Conservation (phyloP, 768 basidiomycete species). For the Chlorophyllum brunneum region DNA sequence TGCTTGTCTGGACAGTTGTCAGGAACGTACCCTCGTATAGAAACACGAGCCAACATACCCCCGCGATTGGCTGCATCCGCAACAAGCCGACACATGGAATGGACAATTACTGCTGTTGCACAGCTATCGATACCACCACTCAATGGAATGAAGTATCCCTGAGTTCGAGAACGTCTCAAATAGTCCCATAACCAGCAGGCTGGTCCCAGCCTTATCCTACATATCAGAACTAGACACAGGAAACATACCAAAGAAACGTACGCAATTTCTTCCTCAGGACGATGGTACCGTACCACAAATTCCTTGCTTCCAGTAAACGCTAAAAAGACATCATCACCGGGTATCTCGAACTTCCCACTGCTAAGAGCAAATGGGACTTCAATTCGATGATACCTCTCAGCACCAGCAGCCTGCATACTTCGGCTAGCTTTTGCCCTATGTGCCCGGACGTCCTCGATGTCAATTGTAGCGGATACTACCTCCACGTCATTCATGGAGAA, state of each 20-base stretch:
- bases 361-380: constrained; percentile 80
- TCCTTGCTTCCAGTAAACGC: constrained; percentile 33
- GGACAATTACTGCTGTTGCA: constrained; percentile 93
- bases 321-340: constrained; percentile 45
- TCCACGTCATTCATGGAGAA: constrained; percentile 96
- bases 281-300: constrained; percentile 67
- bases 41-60: constrained; percentile 41
- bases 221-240: background rate
- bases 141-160: constrained; percentile 93
- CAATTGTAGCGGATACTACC: constrained; percentile 92
- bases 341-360: constrained; percentile 63
- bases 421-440: constrained; percentile 83
- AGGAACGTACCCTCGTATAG: background rate
- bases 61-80: constrained; percentile 69
- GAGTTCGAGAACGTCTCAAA: constrained; percentile 85
- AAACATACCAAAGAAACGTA: constrained; percentile 37
- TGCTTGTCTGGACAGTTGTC: constrained; percentile 52
- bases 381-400: constrained; percentile 76
- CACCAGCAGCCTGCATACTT: constrained; percentile 81
- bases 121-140: constrained; percentile 98
- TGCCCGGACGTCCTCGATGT: constrained; percentile 94
- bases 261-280: constrained; percentile 97
- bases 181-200: constrained; percentile 99
- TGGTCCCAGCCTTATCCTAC: constrained; percentile 71
- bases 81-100: constrained; percentile 94